These are phyloP conservation scores for Dictyostelium intermedium DNA, from an alignment of 78 protist species.

Conservation along the genomic window DNA sequence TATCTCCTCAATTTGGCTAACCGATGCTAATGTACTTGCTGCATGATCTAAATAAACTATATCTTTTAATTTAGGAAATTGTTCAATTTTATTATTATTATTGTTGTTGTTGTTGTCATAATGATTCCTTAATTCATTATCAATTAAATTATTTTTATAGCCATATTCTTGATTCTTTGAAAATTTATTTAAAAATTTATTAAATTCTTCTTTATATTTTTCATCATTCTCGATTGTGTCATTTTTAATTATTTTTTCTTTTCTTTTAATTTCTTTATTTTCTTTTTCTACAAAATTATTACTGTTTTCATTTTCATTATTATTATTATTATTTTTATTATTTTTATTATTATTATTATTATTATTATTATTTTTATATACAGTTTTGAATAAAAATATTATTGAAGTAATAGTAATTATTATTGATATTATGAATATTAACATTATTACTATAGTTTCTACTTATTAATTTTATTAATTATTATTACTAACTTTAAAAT, in stretches of 20 bases:
- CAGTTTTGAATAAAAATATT: neutral
- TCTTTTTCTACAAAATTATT: too few species aligned
- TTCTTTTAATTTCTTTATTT: neutral
- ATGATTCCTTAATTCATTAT: neutral
- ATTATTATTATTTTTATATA: neutral
- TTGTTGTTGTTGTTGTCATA: neutral
- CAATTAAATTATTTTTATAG: neutral
- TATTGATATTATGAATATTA: neutral
- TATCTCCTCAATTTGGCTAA: neutral
- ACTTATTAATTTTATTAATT: neutral
- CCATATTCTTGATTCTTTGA: constrained; percentile 16
- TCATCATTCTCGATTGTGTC: neutral
- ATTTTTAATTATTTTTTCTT: neutral
- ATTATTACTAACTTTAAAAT: neutral
- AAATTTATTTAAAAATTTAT: neutral
- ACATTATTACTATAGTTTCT: neutral
- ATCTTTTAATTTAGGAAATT: constrained; percentile 35
- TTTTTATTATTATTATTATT: neutral
- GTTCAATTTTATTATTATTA: neutral
- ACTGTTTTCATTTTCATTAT: neutral
- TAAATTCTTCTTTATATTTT: neutral
- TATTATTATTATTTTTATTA: neutral
- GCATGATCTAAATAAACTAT: constrained; percentile 71
- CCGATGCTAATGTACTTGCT: constrained; percentile 23
- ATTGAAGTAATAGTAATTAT: neutral